Conservation (phyloP, 371 early-diverging fungal genomes). For the Mortierella sp. region DNA sequence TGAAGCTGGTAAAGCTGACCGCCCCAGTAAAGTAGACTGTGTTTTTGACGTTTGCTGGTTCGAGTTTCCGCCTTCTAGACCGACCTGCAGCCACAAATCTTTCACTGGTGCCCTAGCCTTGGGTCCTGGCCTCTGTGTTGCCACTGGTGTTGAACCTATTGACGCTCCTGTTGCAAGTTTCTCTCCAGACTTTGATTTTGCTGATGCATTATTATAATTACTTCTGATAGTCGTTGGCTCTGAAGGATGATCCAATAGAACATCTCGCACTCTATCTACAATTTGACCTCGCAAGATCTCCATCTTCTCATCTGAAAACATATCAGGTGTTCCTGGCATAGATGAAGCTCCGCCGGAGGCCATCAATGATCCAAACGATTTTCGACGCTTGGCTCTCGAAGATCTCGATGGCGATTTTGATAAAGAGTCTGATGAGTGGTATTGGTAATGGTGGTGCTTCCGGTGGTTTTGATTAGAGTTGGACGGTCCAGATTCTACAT, state of each 20-base stretch:
- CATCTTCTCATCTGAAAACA: conserved; percentile 44
- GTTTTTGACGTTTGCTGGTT: background rate
- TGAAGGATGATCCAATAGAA: conserved; percentile 24
- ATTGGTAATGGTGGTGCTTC: conserved; percentile 34
- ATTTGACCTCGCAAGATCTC: conserved; percentile 43
- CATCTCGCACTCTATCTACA: conserved; percentile 39
- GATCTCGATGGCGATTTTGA: conserved; percentile 31
- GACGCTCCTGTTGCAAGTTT: background rate
- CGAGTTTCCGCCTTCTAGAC: conserved; percentile 5
- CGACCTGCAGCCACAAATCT: conserved; percentile 44
- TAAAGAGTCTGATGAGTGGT: conserved; percentile 19
- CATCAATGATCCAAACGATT: conserved; percentile 37
- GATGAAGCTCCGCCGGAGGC: conserved; percentile 32
- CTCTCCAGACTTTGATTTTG: background rate
- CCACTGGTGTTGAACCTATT: background rate
- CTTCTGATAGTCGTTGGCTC: background rate
- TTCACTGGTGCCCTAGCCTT: conserved; percentile 4
- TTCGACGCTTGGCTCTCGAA: conserved; percentile 39
- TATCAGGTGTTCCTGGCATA: conserved; percentile 11
- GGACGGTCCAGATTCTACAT: background rate
- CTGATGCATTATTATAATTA: background rate
- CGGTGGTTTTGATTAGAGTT: conserved; percentile 6
- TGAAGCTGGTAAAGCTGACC: background rate
- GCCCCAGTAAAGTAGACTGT: background rate
- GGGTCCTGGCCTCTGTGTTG: background rate